Evolutionary conservation across 2,329 filamentous ascomycete genomes (phyloP), one percentile per base, ranked within the genome.

Genomic region (Leptographium radiaticola): DNA sequence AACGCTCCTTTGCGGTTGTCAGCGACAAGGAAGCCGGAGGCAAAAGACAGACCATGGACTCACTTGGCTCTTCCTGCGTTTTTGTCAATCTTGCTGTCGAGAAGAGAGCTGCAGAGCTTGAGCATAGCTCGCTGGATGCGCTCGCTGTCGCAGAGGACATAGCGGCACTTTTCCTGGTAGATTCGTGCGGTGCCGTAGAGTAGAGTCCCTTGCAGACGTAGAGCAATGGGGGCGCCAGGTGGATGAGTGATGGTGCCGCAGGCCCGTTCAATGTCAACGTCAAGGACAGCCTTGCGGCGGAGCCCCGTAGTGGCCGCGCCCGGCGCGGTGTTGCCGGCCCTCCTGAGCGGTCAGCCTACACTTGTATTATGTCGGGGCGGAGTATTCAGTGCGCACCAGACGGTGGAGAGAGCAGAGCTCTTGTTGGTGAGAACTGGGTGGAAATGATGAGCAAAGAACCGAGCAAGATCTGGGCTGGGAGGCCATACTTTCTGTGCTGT

Each of bases 321-420:
- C 6, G 80, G 76, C 18, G 89, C 89, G 2, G 95, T 78, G 0
- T 91, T 98, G 44, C 93, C 93, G 44, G 95, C 84, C 44, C 96
- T 81, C 91, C 91, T 96, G 6, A 13, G 45, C 13, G 25, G 48
- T 54, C 13, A 55, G 52, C 31, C 2, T 8, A 6, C 13, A 48
- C 2, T 12, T 7, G 18, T 10, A 43, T 18, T 16, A 18, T 30
- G 20, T 4, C 9, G 4, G 20, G 15, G 34, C 40, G 34, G 20
- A 4, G 4, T 12, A 30, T 7, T 13, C 2, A 30, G 5, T 18
- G 63, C 79, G 63, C 75, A 95, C 91, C 93, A 98, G 56, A 98
- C 84, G 2, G 91, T 98, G 15, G 91, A 86, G 55, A 98, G 87
- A 54, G 93, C 93, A 78, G 96, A 87, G 66, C 93, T 85, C 64